Evolutionary conservation across 805 yeast species (phyloP).

Genomic region (Candida krabiensis): DNA sequence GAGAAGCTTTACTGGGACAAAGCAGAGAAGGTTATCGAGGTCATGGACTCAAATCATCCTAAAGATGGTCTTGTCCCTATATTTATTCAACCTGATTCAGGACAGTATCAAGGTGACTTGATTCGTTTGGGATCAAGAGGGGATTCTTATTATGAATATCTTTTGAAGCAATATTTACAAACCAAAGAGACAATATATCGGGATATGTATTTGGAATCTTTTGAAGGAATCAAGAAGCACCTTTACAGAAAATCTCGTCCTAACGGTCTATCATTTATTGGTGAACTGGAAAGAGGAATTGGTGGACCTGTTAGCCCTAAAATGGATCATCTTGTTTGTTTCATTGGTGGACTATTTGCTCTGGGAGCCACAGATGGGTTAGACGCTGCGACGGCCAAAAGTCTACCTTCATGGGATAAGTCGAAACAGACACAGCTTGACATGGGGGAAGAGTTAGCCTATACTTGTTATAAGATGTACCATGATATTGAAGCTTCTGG

Average conservation of each 20-base stretch:
- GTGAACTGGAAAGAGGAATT: constrained; percentile 76
- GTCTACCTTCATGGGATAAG: constrained; percentile 55
- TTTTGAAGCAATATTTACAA: constrained; percentile 81
- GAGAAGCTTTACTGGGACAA: constrained; percentile 75
- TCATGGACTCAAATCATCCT: constrained; percentile 64
- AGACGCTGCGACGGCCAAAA: constrained; percentile 53
- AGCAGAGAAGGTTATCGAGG: constrained; percentile 71
- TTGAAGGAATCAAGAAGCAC: constrained; percentile 72
- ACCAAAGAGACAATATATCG: constrained; percentile 69
- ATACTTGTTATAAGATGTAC: constrained; percentile 85
- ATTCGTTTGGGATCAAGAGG: constrained; percentile 90
- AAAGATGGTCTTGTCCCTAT: constrained; percentile 82
- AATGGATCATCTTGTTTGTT: constrained; percentile 93
- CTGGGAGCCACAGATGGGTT: constrained; percentile 85
- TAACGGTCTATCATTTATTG: constrained; percentile 62
- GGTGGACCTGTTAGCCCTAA: constrained; percentile 59
- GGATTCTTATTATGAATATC: constrained; percentile 89
- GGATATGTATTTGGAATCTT: constrained; percentile 74
- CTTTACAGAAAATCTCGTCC: constrained; percentile 63
- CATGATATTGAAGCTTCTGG: constrained; percentile 70
- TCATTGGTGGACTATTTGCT: constrained; percentile 85
- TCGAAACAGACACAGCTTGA: constrained; percentile 61
- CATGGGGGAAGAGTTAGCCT: constrained; percentile 71
- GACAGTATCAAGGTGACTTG: constrained; percentile 58
- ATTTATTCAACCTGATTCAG: constrained; percentile 72